Base-by-base conservation (phyloP, 2,329 filamentous ascomycete genomes). In the Atkinsonella hypoxylon region DNA sequence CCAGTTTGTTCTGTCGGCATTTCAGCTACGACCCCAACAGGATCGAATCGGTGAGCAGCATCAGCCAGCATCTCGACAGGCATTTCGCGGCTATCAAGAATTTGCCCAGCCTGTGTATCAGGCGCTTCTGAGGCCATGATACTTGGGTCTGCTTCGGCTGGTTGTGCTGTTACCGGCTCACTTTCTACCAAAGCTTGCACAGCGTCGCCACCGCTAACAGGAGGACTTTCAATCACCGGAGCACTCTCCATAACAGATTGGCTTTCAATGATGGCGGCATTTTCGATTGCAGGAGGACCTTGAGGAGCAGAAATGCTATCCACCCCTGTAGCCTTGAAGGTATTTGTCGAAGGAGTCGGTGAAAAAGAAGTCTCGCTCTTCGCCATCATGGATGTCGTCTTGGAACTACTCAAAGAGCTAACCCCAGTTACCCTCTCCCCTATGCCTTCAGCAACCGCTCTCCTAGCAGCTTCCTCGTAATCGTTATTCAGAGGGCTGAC, bases 1-100 rank as follows among this genome's bases (percentile, higher is more conserved):
- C 63, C 66, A 0, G 73, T 75, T 20, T 66, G 58, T 17, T 70
- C 67, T 10, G 71, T 75, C 5, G 70, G 59, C 63, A 78, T 70
- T 59, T 77, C 74, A 3, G 73, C 68, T 20, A 77, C 61, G 15
- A 69, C 40, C 1, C 73, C 73, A 1, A 75, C 64, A 0, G 74
- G 72, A 36, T 72, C 62, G 13, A 62, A 67, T 3, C 52, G 40
- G 8, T 59, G 57, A 13, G 57, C 52, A 12, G 53, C 54, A 18
- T 51, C 46, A 4, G 59, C 56, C 17, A 52, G 53, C 12, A 60
- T 54, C 10, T 62, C 52, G 10, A 58, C 65, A 0, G 63, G 59
- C 20, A 65, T 54, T 52, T 67, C 61, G 4, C 62, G 56, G 40
- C 64, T 57, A 51, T 70, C 66, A 1, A 71, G 62, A 51, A 68